phyloP scores from a whole-genome alignment of 306 rosid species.

The Fagus sylvatica region DNA sequence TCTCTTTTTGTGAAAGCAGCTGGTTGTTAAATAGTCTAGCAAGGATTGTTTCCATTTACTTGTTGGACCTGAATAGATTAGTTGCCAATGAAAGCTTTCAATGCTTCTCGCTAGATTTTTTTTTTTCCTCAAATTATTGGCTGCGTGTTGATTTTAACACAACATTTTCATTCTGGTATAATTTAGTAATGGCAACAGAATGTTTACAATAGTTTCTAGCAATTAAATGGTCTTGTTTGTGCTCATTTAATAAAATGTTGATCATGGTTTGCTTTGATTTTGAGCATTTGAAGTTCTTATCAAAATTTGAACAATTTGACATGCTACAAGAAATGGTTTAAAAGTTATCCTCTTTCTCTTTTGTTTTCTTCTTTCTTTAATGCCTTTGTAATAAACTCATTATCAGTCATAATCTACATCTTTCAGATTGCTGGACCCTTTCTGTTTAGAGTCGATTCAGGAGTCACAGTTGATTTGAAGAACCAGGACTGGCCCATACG shows the following conservation, averaged over 20 bases:
- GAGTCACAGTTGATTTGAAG: constrained; percentile 61
- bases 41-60: background rate
- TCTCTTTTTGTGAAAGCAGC: background rate
- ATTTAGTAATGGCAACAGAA: background rate
- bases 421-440: constrained; percentile 86
- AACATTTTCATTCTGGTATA: background rate
- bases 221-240: background rate
- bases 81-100: background rate
- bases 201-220: background rate
- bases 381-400: constrained; percentile 7
- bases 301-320: background rate
- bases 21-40: background rate
- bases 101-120: background rate
- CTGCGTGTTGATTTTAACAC: background rate
- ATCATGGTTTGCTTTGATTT: background rate
- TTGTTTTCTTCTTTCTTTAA: background rate
- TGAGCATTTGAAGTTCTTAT: background rate
- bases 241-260: background rate
- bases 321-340: background rate
- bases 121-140: background rate
- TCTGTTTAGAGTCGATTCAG: constrained; percentile 81
- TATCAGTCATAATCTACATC: background rate
- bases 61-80: background rate
- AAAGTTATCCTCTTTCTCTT: background rate
- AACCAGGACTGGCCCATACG: constrained; percentile 34